Conservation (phyloP, 768 basidiomycete genomes). For the Boletus barrowsii region DNA sequence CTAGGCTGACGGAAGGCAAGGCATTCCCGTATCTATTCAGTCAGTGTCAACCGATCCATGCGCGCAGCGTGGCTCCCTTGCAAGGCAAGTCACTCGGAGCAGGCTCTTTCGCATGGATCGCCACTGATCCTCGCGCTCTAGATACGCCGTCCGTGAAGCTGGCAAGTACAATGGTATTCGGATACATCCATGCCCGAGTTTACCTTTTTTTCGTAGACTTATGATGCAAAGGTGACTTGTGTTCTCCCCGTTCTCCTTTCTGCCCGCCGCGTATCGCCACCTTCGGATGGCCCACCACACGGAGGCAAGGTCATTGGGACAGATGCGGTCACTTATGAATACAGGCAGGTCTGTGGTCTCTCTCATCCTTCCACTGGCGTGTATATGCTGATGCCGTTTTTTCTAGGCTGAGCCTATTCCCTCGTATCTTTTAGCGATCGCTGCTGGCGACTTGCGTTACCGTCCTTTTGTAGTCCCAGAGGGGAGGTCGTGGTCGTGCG, state of each 20-base stretch:
- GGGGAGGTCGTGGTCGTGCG: conserved; percentile 74
- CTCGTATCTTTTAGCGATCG: conserved; percentile 90
- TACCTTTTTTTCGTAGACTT: conserved; percentile 50
- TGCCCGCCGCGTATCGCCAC: conserved; percentile 76
- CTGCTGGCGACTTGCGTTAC: conserved; percentile 79
- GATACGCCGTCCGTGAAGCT: conserved; percentile 89
- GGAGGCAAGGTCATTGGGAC: conserved; percentile 71
- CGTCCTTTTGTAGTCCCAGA: conserved; percentile 54
- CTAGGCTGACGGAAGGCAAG: conserved; percentile 83
- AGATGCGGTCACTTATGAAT: conserved; percentile 71
- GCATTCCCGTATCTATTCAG: conserved; percentile 85
- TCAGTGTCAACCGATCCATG: conserved; percentile 91
- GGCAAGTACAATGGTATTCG: conserved; percentile 37
- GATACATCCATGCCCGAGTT: neutral
- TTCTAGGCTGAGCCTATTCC: conserved; percentile 81
- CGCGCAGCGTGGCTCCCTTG: conserved; percentile 71
- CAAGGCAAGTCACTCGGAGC: conserved; percentile 50
- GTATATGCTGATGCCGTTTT: neutral
- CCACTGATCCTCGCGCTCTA: conserved; percentile 19
- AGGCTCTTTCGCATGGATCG: neutral
- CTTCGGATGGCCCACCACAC: conserved; percentile 65
- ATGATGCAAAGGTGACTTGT: conserved; percentile 73
- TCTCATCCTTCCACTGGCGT: neutral
- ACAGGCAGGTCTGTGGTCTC: conserved; percentile 61
- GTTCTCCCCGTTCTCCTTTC: conserved; percentile 86